These are phyloP conservation scores for Xylaria sp. DNA, from an alignment of 2,329 filamentous ascomycete species.

Conservation along the genomic window DNA sequence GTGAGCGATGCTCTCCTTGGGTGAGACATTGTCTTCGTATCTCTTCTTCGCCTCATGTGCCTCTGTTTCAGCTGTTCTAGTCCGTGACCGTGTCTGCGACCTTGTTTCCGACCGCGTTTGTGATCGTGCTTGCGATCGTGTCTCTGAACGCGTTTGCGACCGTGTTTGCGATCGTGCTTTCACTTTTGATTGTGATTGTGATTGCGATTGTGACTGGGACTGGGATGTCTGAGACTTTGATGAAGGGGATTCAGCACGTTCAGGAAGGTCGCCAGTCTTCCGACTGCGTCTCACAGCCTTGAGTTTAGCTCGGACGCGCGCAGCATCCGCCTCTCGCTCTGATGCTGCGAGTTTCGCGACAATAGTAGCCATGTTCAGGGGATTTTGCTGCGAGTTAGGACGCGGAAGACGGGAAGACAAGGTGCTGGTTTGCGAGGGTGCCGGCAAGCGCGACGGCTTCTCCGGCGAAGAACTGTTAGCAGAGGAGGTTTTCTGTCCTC, in stretches of 20 bases:
- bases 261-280: conserved; percentile 10
- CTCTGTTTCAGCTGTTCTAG: neutral
- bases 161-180: neutral
- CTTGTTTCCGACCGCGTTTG: neutral
- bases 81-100: neutral
- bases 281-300: conserved; percentile 44
- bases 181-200: neutral
- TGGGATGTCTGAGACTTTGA: neutral
- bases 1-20: conserved; percentile 20
- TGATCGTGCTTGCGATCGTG: neutral
- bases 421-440: conserved; percentile 4
- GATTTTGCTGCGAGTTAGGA: conserved; percentile 45
- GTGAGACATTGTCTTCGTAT: neutral
- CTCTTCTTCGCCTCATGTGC: neutral
- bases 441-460: neutral
- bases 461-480: neutral
- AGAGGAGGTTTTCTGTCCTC: neutral
- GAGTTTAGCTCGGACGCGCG: conserved; percentile 57
- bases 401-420: conserved; percentile 30
- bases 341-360: conserved; percentile 59
- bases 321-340: conserved; percentile 59
- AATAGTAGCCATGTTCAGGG: conserved; percentile 56
- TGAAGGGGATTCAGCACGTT: neutral
- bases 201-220: neutral
- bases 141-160: neutral